These are phyloP conservation scores for Fallopia convolvulus DNA, from an alignment of 148 eudicot species.

Conservation along the genomic window DNA sequence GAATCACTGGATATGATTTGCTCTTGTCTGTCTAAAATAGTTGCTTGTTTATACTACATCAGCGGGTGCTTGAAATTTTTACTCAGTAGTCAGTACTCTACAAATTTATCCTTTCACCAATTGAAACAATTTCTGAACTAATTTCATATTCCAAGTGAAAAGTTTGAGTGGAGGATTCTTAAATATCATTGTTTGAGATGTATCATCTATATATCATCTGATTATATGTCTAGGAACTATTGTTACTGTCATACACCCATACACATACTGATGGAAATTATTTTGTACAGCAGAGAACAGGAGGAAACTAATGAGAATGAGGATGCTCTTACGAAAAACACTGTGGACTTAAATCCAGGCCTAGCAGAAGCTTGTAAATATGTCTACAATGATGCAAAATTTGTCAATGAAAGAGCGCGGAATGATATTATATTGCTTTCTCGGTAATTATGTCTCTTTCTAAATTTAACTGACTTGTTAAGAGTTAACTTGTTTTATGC, in stretches of 20 bases:
- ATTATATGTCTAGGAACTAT: neutral
- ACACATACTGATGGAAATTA: neutral
- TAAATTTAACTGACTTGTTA: neutral
- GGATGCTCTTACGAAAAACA: conserved; percentile 22
- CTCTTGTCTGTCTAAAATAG: neutral
- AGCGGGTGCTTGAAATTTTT: neutral
- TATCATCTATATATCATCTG: neutral
- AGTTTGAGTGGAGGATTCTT: neutral
- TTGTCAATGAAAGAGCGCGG: conserved; percentile 80
- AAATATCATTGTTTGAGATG: neutral
- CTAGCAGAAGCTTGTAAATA: conserved; percentile 70
- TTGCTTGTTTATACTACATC: neutral
- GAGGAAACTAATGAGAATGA: conserved; percentile 28
- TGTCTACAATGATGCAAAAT: conserved; percentile 79
- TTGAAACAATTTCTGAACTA: neutral
- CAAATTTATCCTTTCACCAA: neutral
- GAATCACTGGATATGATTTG: neutral
- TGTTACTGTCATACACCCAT: neutral
- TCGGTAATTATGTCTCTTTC: conserved; percentile 39
- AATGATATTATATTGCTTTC: conserved; percentile 87
- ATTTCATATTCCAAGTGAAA: neutral
- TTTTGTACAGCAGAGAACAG: conserved; percentile 30
- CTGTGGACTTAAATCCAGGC: conserved; percentile 34
- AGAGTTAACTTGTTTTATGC: neutral
- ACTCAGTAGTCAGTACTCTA: neutral